Conservation (phyloP, 495 filamentous ascomycete genomes). For the Annulohypoxylon stygium region DNA sequence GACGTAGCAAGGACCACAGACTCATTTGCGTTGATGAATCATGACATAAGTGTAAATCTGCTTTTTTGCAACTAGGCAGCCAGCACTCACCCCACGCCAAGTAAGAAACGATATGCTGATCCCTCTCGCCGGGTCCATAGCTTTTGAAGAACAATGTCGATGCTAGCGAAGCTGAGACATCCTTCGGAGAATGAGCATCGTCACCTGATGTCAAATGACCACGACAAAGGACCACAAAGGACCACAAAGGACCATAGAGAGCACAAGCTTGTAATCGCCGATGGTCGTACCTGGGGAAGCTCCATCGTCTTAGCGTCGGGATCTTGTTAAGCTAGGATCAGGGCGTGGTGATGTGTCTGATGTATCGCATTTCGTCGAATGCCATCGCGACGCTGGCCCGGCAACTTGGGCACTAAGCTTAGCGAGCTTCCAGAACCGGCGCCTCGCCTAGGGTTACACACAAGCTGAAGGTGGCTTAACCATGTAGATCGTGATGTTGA, state of each 20-base stretch:
- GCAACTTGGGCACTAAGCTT: conserved; percentile 40
- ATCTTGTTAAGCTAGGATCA: conserved; percentile 25
- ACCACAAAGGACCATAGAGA: conserved; percentile 3
- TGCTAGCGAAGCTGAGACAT: conserved; percentile 36
- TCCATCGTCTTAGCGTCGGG: conserved; percentile 19
- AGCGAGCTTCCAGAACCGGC: conserved; percentile 31
- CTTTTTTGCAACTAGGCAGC: conserved; percentile 29
- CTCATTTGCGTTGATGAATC: conserved; percentile 30
- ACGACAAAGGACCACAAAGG: conserved; percentile 19
- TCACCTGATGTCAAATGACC: conserved; percentile 23
- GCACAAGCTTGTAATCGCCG: conserved; percentile 24
- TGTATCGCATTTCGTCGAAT: conserved; percentile 14
- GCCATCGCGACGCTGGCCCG: conserved; percentile 37
- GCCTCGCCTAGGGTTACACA: conserved; percentile 15
- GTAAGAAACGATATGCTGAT: conserved; percentile 15
- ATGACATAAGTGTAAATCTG: conserved; percentile 17
- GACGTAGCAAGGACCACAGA: conserved; percentile 9
- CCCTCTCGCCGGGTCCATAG: not conserved
- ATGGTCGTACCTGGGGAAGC: conserved; percentile 14
- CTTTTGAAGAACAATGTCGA: conserved; percentile 1
- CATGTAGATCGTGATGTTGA: conserved; percentile 42
- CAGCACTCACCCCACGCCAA: conserved; percentile 16
- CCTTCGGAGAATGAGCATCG: conserved; percentile 30
- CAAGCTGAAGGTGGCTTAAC: conserved; percentile 36
- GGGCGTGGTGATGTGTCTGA: conserved; percentile 4